Conservation (phyloP, 345 rosid species). For the Acer negundo region DNA sequence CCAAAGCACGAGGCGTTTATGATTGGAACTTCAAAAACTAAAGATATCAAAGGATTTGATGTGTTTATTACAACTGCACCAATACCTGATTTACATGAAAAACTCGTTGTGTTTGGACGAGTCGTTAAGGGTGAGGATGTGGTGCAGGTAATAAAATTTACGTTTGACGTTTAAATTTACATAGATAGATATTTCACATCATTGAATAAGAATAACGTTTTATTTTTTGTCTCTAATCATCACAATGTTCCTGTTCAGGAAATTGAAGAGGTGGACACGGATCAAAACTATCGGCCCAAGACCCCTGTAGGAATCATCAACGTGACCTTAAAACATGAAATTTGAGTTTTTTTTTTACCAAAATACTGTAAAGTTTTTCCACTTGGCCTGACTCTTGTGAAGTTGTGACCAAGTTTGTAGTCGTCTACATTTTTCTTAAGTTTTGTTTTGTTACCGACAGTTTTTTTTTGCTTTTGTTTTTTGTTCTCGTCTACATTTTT, state of each 20-base stretch:
- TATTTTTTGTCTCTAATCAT: not conserved
- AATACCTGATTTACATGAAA: slow-evolving; percentile 76
- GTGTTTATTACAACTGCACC: slow-evolving; percentile 83
- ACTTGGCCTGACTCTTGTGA: not conserved
- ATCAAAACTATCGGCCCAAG: slow-evolving; percentile 82
- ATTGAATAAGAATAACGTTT: not conserved
- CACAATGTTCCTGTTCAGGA: slow-evolving; percentile 45
- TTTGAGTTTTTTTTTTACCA: slow-evolving; percentile 28
- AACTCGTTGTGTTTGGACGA: slow-evolving; percentile 74
- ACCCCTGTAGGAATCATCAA: slow-evolving; percentile 54
- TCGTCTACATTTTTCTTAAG: not conserved
- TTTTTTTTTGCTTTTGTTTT: not conserved
- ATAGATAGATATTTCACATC: not conserved
- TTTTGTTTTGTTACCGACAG: not conserved
- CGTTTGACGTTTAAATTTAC: not conserved
- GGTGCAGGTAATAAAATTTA: slow-evolving; percentile 60
- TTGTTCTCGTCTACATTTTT: not conserved
- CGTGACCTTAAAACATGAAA: slow-evolving; percentile 55
- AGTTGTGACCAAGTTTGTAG: not conserved
- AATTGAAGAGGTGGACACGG: slow-evolving; percentile 97
- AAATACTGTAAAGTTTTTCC: slow-evolving; percentile 1
- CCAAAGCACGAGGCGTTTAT: slow-evolving; percentile 83
- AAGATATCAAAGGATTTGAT: slow-evolving; percentile 60
- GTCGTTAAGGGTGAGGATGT: slow-evolving; percentile 81
- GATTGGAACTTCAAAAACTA: slow-evolving; percentile 72